Conservation (phyloP, 169 alveolate species). For the Plasmodium reichenowi region DNA sequence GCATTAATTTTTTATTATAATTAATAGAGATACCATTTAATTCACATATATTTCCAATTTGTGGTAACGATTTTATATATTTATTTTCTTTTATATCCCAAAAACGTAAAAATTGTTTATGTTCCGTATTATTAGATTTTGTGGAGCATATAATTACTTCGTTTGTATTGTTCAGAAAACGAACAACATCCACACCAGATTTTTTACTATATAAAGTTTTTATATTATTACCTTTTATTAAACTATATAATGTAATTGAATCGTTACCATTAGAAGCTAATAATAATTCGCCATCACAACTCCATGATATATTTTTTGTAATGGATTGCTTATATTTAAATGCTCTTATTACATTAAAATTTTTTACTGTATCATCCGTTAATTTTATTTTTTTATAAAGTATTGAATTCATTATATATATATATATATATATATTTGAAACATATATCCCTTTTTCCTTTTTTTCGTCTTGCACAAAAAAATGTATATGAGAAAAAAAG, state of each 20-base stretch:
- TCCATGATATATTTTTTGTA: constrained; percentile 53
- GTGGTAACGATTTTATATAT: constrained; percentile 61
- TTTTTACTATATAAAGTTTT: constrained; percentile 68
- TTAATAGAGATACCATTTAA: constrained; percentile 47
- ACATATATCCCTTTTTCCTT: background rate
- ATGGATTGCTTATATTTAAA: constrained; percentile 52
- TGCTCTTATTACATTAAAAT: constrained; percentile 48
- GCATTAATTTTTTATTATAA: constrained; percentile 55
- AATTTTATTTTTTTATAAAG: constrained; percentile 50
- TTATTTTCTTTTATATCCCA: constrained; percentile 72
- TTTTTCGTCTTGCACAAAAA: background rate
- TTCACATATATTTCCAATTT: constrained; percentile 65
- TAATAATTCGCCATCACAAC: constrained; percentile 51
- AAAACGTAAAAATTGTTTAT: constrained; percentile 59
- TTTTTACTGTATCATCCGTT: constrained; percentile 49
- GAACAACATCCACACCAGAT: constrained; percentile 65
- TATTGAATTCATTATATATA: constrained; percentile 33
- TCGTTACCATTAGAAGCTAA: constrained; percentile 58
- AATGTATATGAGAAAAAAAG: too few relatives aligned
- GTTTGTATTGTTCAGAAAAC: constrained; percentile 41
- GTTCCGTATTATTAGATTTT: constrained; percentile 55
- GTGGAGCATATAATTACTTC: constrained; percentile 65
- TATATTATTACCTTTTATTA: constrained; percentile 23
- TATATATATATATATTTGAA: background rate
- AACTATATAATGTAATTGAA: constrained; percentile 54